Base-by-base conservation (phyloP, 768 basidiomycete species). In the Pleurotus pulmonarius region DNA sequence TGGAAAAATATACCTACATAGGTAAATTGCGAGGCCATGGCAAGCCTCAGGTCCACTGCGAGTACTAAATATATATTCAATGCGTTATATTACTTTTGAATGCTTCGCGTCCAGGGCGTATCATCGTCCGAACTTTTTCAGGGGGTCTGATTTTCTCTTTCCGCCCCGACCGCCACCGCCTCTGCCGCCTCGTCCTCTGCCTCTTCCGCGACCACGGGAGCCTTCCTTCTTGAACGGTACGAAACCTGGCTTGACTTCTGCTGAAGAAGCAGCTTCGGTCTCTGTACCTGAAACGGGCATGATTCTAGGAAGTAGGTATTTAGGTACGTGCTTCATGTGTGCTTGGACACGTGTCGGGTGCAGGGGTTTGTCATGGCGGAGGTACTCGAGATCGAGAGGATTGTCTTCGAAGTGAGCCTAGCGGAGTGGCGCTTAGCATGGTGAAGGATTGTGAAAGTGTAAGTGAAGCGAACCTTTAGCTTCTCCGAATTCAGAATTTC, bases 391-490 rank as follows among this genome's bases (percentile, higher is more conserved):
- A 66, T 98, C 95, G 6, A 92, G 77, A 1, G 96, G 96, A 66
- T 98, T 94, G 65, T 98, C 94, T 65, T 98, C 94, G 60, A 99
- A 98, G 70, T 98, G 96, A 5, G 94, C 93, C 95, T 98, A 64
- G 2, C 18, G 41, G n/a, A 22, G 12, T 8, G 34, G 16, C 12
- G 60, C 56, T 11, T 25, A 44, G 56, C 58, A 11, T 58, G 44
- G 26, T 13, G 51, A 29, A 47, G 18, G 15, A 43, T 43, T 43
- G 20, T 20, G 41, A 11, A 46, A 46, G 16, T 4, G 22, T 26
- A 37, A n/a, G 20, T 20, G 20, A 12, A 12, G 51, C 82, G 37
- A 57, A 94, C 95, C 83, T 98, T 98, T 47, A 98, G 83, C 72
- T 95, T 98, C 65, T 96, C 94, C 43, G 93, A 95, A 68, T 97